A percentile compares a stretch with the other conserved stretches of the same genome.
These are phyloP conservation scores for Zygoascus hellenicus DNA, from an alignment of 1,139 yeast species.

Conservation along the genomic window DNA sequence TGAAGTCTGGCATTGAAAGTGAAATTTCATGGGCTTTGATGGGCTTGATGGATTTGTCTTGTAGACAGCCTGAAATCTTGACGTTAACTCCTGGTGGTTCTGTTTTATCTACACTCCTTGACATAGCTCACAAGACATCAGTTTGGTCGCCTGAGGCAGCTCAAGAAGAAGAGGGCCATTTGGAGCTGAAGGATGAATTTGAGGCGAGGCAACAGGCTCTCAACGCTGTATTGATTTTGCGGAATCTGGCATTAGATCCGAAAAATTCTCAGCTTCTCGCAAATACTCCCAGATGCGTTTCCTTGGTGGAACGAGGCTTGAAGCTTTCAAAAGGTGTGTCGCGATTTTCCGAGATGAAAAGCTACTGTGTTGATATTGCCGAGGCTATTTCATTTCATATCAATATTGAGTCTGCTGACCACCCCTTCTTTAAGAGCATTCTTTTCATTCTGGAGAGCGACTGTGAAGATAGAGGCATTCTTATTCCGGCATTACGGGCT, in stretches of 20 bases:
- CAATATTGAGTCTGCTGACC: conserved; percentile 57
- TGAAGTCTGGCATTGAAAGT: conserved; percentile 50
- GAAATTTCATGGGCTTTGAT: conserved; percentile 66
- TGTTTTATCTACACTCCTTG: conserved; percentile 47
- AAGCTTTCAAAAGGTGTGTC: conserved; percentile 37
- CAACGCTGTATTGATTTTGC: conserved; percentile 62
- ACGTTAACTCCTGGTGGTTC: conserved; percentile 46
- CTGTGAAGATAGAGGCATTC: conserved; percentile 34
- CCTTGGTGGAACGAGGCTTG: conserved; percentile 45
- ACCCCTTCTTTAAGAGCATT: conserved; percentile 33
- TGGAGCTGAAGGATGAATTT: conserved; percentile 26
- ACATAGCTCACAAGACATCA: conserved; percentile 10
- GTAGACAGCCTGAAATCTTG: conserved; percentile 44
- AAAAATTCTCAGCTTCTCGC: conserved; percentile 78
- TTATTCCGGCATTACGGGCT: conserved; percentile 37
- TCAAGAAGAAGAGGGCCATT: conserved; percentile 14
- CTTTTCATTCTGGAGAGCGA: conserved; percentile 19
- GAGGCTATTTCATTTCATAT: conserved; percentile 82
- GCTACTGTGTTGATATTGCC: conserved; percentile 68
- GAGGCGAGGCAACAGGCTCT: conserved; percentile 43
- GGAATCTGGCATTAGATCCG: conserved; percentile 79
- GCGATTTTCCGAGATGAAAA: conserved; percentile 51
- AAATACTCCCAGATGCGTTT: conserved; percentile 36
- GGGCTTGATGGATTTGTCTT: conserved; percentile 53
- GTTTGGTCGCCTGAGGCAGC: conserved; percentile 4